phyloP scores from a whole-genome alignment of 192 early-diverging fungal species.

The Endogone sp. region DNA sequence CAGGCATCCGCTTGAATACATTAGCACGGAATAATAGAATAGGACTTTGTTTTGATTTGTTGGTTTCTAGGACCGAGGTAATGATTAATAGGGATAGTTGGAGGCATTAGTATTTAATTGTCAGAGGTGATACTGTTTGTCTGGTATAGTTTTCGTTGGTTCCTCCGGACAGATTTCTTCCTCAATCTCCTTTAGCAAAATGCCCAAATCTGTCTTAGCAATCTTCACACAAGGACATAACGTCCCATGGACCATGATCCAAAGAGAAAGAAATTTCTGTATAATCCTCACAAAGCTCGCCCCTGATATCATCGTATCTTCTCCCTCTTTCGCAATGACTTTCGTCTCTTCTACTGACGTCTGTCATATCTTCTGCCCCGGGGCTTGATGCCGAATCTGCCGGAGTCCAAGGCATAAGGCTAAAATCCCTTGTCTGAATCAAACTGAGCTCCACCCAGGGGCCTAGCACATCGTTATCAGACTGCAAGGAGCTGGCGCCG shows the following conservation, averaged over 20 bases:
- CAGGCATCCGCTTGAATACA: too few relatives aligned
- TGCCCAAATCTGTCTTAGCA: too few relatives aligned
- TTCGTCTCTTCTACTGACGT: neutral
- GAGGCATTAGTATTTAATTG: too few relatives aligned
- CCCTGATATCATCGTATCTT: neutral
- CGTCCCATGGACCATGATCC: neutral
- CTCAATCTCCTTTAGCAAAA: too few relatives aligned
- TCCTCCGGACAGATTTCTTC: too few relatives aligned
- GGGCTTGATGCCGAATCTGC: neutral
- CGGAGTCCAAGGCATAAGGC: neutral
- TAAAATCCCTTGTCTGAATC: neutral
- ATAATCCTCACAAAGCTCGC: neutral
- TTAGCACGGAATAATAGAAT: too few relatives aligned
- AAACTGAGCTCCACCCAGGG: slow-evolving; percentile 18
- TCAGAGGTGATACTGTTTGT: too few relatives aligned
- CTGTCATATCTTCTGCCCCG: neutral
- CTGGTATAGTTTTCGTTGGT: too few relatives aligned
- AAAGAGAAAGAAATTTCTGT: neutral
- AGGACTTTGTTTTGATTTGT: too few relatives aligned
- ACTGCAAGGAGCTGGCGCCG: slow-evolving; percentile 8
- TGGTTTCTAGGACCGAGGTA: too few relatives aligned
- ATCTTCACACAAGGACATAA: neutral
- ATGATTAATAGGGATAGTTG: too few relatives aligned
- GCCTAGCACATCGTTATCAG: slow-evolving; percentile 24
- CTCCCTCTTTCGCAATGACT: neutral